Evolutionary conservation across 2,329 filamentous ascomycete genomes (phyloP).

Genomic region (Ilyonectria mors-panacis): DNA sequence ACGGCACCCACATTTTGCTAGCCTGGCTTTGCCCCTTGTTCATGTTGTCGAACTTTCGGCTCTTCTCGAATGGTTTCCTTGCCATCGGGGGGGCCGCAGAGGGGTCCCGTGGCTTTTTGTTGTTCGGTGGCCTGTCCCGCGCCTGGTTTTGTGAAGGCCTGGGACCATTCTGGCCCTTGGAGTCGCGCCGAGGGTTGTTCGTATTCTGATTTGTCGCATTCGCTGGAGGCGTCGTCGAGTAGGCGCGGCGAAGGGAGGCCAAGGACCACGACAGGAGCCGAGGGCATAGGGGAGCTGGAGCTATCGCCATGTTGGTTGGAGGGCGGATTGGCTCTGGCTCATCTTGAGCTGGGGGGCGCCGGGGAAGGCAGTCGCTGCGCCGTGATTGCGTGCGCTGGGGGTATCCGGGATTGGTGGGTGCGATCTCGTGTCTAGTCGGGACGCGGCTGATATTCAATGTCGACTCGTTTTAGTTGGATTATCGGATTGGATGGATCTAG

Average conservation of each 20-base stretch:
- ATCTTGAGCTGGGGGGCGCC: conserved; percentile 30
- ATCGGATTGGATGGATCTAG: conserved; percentile 4
- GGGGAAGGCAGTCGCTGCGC: neutral
- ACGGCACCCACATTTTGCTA: conserved; percentile 35
- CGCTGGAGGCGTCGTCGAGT: conserved; percentile 25
- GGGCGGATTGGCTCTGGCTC: conserved; percentile 19
- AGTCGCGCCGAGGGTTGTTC: neutral
- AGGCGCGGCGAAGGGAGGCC: conserved; percentile 27
- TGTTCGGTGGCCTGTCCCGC: conserved; percentile 1
- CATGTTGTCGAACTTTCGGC: conserved; percentile 17
- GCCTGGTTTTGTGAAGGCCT: neutral
- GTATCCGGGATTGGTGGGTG: neutral
- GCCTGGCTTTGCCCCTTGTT: conserved; percentile 3
- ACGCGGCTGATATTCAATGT: conserved; percentile 3
- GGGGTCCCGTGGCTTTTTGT: neutral
- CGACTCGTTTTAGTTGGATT: conserved; percentile 3
- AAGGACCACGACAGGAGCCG: conserved; percentile 33
- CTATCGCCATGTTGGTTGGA: conserved; percentile 45
- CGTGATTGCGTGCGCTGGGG: neutral
- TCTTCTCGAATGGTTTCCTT: conserved; percentile 35
- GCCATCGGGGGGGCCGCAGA: too few species aligned
- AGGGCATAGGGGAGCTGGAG: conserved; percentile 34
- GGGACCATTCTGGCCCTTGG: conserved; percentile 27
- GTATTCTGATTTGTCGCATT: conserved; percentile 25
- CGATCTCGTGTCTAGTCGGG: conserved; percentile 1